These are phyloP conservation scores for Acrocalymma vagum DNA, from an alignment of 2,329 filamentous ascomycete species.

Conservation along the genomic window DNA sequence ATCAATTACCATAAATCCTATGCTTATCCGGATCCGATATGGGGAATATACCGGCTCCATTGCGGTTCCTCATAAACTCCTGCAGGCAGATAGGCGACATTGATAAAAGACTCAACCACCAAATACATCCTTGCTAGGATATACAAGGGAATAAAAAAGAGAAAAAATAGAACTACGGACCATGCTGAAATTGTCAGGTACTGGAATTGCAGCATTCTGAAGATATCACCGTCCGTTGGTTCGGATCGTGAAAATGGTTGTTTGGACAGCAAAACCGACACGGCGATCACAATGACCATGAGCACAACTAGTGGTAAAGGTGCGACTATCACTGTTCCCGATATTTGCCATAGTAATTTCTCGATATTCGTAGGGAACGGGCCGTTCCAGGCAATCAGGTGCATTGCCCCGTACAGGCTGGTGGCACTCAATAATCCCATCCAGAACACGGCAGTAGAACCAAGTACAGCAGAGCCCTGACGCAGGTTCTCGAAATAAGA, in stretches of 20 bases:
- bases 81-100: slow-evolving; percentile 20
- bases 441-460: neutral
- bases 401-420: slow-evolving; percentile 23
- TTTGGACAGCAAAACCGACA: too few relatives aligned
- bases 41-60: slow-evolving; percentile 25
- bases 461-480: too few relatives aligned
- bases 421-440: slow-evolving; percentile 2
- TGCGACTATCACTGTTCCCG: slow-evolving; percentile 11
- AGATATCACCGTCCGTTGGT: too few relatives aligned
- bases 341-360: slow-evolving; percentile 20
- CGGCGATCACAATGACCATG: too few relatives aligned
- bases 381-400: slow-evolving; percentile 31
- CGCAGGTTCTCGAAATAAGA: too few relatives aligned
- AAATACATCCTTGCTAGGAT: slow-evolving; percentile 17
- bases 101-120: slow-evolving; percentile 27
- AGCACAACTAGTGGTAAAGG: slow-evolving; percentile 14
- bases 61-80: slow-evolving; percentile 20
- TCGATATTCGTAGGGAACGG: slow-evolving; percentile 18
- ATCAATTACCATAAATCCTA: too few relatives aligned
- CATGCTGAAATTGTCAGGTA: too few relatives aligned
- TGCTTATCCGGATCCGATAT: slow-evolving; percentile 13
- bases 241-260: too few relatives aligned
- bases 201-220: too few relatives aligned
- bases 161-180: too few relatives aligned
- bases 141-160: slow-evolving; percentile 21